Evolutionary conservation across 2,329 filamentous ascomycete species (phyloP).

Genomic region (Penicillium freii): DNA sequence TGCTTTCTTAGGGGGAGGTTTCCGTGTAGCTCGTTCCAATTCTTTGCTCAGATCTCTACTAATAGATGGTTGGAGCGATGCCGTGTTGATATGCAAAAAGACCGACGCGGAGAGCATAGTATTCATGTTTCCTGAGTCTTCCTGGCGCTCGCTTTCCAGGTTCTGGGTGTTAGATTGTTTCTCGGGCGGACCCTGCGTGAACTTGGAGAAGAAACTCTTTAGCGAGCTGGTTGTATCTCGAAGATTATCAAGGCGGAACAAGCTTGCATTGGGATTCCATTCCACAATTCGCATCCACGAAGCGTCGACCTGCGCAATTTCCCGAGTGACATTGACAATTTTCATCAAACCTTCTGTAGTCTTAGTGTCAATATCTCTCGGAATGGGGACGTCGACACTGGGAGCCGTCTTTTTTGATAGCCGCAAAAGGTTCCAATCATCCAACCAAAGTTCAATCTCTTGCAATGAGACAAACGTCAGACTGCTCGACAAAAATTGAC

Average conservation of each 20-base stretch:
- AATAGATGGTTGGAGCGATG: conserved; percentile 74
- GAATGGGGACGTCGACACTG: conserved; percentile 68
- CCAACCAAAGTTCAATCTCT: conserved; percentile 83
- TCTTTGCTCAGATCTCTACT: conserved; percentile 72
- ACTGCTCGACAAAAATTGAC: conserved; percentile 91
- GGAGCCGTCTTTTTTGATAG: conserved; percentile 85
- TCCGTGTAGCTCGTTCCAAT: conserved; percentile 93
- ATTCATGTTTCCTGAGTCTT: conserved; percentile 70
- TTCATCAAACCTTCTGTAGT: conserved; percentile 90
- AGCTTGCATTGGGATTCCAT: conserved; percentile 65
- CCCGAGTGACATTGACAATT: conserved; percentile 73
- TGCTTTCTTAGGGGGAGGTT: conserved; percentile 85
- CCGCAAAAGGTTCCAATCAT: conserved; percentile 76
- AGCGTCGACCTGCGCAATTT: conserved; percentile 89
- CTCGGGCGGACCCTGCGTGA: conserved; percentile 58
- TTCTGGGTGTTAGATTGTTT: conserved; percentile 47
- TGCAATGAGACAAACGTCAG: conserved; percentile 91
- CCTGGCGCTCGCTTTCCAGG: conserved; percentile 57
- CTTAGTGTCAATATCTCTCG: conserved; percentile 73
- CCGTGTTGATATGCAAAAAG: conserved; percentile 84
- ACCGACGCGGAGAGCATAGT: conserved; percentile 72
- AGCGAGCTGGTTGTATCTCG: conserved; percentile 59
- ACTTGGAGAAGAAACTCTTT: conserved; percentile 74
- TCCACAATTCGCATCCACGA: conserved; percentile 83
- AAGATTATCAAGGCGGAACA: conserved; percentile 39